A percentile compares a stretch with the other conserved stretches of the same genome.
phyloP scores from a whole-genome alignment of 1,284 basidiomycete genomes.

The Rhodotorula glutinis region DNA sequence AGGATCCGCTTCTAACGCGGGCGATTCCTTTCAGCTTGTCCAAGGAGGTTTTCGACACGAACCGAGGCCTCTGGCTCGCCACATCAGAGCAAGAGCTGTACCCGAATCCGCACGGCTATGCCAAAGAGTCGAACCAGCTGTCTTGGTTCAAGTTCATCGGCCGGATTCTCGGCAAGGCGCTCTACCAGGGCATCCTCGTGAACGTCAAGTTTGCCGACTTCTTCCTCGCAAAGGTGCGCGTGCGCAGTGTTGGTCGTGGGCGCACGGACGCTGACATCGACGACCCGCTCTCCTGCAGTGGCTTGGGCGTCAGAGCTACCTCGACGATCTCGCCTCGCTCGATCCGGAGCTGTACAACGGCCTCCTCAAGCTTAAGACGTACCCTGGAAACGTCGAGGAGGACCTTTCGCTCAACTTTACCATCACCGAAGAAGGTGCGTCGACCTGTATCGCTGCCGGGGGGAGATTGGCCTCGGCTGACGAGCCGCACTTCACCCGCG shows the following conservation, averaged over 20 bases:
- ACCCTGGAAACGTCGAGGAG: conserved; percentile 72
- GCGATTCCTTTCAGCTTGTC: conserved; percentile 57
- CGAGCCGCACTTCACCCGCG: conserved; percentile 2
- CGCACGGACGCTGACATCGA: conserved; percentile 53
- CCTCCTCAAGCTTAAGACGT: conserved; percentile 88
- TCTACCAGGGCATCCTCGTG: conserved; percentile 96
- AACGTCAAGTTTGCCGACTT: conserved; percentile 94
- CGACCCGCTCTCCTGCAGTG: conserved; percentile 52
- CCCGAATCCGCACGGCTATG: conserved; percentile 86
- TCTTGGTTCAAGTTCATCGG: conserved; percentile 95
- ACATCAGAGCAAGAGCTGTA: conserved; percentile 90
- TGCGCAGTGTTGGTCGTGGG: conserved; percentile 61
- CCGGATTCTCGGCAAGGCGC: conserved; percentile 85
- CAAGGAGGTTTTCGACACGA: conserved; percentile 90
- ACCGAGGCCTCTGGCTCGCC: conserved; percentile 88
- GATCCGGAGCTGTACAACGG: conserved; percentile 91
- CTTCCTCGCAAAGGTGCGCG: conserved; percentile 78
- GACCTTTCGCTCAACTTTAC: conserved; percentile 93
- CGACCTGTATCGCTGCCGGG: too few species aligned
- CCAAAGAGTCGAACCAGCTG: conserved; percentile 74
- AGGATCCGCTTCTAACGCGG: too few species aligned
- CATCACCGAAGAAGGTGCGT: conserved; percentile 73
- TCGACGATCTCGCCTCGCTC: conserved; percentile 87
- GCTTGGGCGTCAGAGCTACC: conserved; percentile 79
- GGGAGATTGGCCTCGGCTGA: too few species aligned